Conservation (phyloP, 148 eudicot species). For the Talinum fruticosum region DNA sequence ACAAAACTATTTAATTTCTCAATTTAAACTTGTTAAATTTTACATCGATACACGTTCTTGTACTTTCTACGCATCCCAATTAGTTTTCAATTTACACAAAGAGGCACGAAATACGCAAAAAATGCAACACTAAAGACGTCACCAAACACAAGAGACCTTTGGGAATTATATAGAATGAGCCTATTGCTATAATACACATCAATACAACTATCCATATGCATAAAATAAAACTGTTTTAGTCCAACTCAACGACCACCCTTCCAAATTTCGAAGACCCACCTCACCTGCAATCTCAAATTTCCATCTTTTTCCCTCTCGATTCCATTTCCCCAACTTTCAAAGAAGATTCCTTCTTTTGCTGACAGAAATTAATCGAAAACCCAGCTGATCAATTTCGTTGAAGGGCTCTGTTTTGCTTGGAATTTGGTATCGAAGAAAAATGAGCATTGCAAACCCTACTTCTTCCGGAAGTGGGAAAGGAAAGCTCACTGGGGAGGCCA, state of each 20-base stretch:
- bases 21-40: too few relatives aligned
- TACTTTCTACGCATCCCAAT: too few relatives aligned
- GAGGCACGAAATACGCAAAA: too few relatives aligned
- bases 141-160: too few relatives aligned
- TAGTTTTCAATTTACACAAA: too few relatives aligned
- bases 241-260: neutral
- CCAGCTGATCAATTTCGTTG: neutral
- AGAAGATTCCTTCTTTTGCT: neutral
- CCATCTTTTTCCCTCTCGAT: neutral
- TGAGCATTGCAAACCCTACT: slow-evolving; percentile 8
- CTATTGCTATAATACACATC: too few relatives aligned
- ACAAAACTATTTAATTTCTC: too few relatives aligned
- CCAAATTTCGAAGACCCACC: neutral
- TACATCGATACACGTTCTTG: too few relatives aligned
- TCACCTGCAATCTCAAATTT: neutral
- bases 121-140: too few relatives aligned
- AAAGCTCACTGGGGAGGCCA: slow-evolving; percentile 11
- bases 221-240: neutral
- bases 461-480: slow-evolving; percentile 2
- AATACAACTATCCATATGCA: too few relatives aligned
- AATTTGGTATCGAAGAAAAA: neutral
- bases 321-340: neutral
- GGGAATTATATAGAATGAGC: too few relatives aligned
- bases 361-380: neutral
- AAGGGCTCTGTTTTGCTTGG: neutral